Conservation (phyloP, 192 early-diverging fungal genomes). For the Coemansia sp. region DNA sequence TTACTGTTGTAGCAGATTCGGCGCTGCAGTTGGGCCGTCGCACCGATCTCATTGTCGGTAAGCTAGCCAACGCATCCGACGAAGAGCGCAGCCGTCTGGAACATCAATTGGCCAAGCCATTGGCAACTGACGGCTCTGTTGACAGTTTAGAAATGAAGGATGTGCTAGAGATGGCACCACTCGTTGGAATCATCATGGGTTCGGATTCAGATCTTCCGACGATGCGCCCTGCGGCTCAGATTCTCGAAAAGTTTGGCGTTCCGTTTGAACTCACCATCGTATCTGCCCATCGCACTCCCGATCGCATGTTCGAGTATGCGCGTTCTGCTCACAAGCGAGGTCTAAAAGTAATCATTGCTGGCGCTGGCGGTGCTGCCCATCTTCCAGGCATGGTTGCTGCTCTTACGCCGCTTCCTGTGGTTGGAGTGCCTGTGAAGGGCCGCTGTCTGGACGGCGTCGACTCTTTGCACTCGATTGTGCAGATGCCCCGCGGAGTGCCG, state of each 20-base stretch:
- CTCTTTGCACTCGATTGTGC: conserved; percentile 96
- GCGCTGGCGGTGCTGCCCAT: conserved; percentile 97
- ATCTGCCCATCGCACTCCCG: conserved; percentile 94
- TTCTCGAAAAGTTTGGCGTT: conserved; percentile 85
- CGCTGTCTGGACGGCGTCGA: conserved; percentile 93
- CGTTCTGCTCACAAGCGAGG: conserved; percentile 83
- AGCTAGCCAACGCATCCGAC: conserved; percentile 50
- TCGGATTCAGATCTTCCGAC: conserved; percentile 97
- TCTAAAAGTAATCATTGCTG: conserved; percentile 96
- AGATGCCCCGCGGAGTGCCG: conserved; percentile 99
- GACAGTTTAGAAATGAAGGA: conserved; percentile 32
- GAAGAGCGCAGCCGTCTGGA: conserved; percentile 39
- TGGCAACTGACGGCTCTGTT: conserved; percentile 28
- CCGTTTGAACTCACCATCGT: conserved; percentile 98
- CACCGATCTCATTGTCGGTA: conserved; percentile 61
- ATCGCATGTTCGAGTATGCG: conserved; percentile 92
- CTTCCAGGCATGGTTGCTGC: conserved; percentile 99
- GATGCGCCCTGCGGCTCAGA: conserved; percentile 86
- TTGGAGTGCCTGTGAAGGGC: conserved; percentile 95
- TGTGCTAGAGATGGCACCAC: conserved; percentile 56
- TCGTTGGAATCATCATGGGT: conserved; percentile 99
- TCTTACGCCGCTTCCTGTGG: conserved; percentile 94
- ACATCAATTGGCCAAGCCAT: conserved; percentile 19
- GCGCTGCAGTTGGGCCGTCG: conserved; percentile 75
- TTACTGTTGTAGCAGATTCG: conserved; percentile 87